Evolutionary conservation across 768 basidiomycete species (phyloP).

Genomic region (Leccinum incarnatum): DNA sequence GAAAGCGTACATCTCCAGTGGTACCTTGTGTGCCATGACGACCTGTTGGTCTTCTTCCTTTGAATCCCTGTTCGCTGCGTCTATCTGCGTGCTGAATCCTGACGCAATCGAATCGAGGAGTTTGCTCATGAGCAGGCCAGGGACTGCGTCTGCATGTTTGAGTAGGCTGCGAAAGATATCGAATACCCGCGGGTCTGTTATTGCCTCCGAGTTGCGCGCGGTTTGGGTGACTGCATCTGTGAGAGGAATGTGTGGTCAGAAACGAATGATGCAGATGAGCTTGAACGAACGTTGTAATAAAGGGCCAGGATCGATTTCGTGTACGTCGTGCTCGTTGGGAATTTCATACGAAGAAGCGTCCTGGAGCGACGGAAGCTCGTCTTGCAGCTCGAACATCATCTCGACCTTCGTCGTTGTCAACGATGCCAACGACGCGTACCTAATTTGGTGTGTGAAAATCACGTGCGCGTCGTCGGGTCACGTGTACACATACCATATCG

Average conservation of each 20-base stretch:
- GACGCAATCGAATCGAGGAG: conserved; percentile 85
- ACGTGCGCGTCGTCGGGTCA: conserved; percentile 28
- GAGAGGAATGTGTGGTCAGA: conserved; percentile 10
- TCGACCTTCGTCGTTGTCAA: conserved; percentile 5
- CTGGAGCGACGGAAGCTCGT: conserved; percentile 66
- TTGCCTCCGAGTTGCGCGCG: conserved; percentile 70
- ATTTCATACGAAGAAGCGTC: conserved; percentile 65
- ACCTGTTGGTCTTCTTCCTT: conserved; percentile 66
- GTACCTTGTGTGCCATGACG: conserved; percentile 59
- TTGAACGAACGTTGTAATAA: conserved; percentile 56
- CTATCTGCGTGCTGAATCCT: conserved; percentile 69
- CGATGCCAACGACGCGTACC: conserved; percentile 9
- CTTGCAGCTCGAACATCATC: conserved; percentile 73
- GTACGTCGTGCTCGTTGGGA: conserved; percentile 62
- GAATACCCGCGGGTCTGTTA: conserved; percentile 66
- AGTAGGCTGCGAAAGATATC: conserved; percentile 81
- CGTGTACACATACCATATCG: conserved; percentile 1
- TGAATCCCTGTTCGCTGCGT: conserved; percentile 65
- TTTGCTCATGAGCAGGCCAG: conserved; percentile 72
- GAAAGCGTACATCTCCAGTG: conserved; percentile 91
- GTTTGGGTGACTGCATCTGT: conserved; percentile 80
- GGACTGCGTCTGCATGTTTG: conserved; percentile 66
- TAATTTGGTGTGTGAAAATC: conserved; percentile 9
- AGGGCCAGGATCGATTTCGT: conserved; percentile 49
- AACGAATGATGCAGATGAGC: background rate